Base-by-base conservation (phyloP, 331 rosid genomes). In the Malus hybrid region DNA sequence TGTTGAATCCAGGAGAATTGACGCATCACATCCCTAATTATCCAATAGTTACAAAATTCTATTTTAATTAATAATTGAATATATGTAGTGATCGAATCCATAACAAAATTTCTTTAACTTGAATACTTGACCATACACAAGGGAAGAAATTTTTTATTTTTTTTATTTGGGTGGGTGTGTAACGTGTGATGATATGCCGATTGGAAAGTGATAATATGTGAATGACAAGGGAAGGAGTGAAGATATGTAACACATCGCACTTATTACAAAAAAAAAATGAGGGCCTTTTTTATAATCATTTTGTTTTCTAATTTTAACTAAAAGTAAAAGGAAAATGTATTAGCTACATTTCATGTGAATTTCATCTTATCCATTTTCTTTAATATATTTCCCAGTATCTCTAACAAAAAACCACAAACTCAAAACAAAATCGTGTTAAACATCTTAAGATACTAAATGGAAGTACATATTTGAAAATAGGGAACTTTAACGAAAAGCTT, bases 11-110 rank as follows among this genome's bases (percentile, higher is more conserved):
- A 93, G 76, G 33, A 93, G 80, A 76, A 93, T 59, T 13, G 98
- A 93, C 1, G 82, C 98, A 80, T 90, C 98, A 63, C 98, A 93
- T 22, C 97, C 98, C 93, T 92, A 44, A 63, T 32, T 29, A 18
- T 36, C 60, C 52, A 52, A 67, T 50, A 71, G 71, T 65, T 9
- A 72, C 39, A 9, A 57, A 57, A 20, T 20, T 57, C 56, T 50
- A 16, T 50, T 15, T 6, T 50, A 59, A 20, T 59, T 59, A 59
- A 13, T 20, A 59, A 59, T 5, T 39, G 8, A 24, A 10, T 20
- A 24, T 59, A 13, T 59, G 65, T 11, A 59, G 65, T 59, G 14
- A 22, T 11, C 15, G 15, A 59, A 59, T 59, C 65, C 32, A 15
- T 24, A 9, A 22, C 6, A 59, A 22, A 59, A 22, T 9, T 22